Conservation (phyloP, 2,329 filamentous ascomycete genomes). For the Colletotrichum musicola region DNA sequence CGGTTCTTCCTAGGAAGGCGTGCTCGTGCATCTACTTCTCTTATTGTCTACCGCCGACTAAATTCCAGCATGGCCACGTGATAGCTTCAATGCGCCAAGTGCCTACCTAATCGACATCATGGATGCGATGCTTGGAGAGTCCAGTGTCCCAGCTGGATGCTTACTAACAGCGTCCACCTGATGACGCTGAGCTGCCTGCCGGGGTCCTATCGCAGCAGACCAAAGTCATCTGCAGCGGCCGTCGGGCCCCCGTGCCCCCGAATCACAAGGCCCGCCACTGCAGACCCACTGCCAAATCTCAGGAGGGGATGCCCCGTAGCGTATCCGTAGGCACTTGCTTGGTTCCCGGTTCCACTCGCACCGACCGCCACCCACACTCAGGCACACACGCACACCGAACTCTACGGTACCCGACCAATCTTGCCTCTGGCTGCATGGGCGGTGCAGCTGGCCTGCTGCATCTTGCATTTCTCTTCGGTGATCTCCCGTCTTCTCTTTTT, state of each 20-base stretch:
- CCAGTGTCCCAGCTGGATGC: neutral
- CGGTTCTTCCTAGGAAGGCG: too few relatives aligned
- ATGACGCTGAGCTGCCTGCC: slow-evolving; percentile 1
- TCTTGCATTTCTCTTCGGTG: slow-evolving; percentile 26
- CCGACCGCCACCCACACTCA: neutral
- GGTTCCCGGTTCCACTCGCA: neutral
- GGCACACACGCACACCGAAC: neutral
- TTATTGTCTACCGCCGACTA: too few relatives aligned
- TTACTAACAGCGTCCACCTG: neutral
- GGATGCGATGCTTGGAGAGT: neutral
- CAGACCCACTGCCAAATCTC: neutral
- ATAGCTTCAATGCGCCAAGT: too few relatives aligned
- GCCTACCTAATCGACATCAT: too few relatives aligned
- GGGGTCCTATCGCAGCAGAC: neutral
- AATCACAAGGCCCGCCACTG: neutral
- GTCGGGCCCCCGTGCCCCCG: neutral
- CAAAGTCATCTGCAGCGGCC: neutral
- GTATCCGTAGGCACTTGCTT: too few relatives aligned
- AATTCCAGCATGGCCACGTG: too few relatives aligned
- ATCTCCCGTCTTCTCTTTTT: slow-evolving; percentile 15
- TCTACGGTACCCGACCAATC: neutral
- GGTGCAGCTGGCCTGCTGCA: slow-evolving; percentile 10
- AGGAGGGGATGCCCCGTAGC: too few relatives aligned
- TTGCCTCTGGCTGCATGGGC: neutral
- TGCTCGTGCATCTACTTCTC: too few relatives aligned